phyloP scores from a whole-genome alignment of 179 eudicot species.

The Amaranthus tricolor region DNA sequence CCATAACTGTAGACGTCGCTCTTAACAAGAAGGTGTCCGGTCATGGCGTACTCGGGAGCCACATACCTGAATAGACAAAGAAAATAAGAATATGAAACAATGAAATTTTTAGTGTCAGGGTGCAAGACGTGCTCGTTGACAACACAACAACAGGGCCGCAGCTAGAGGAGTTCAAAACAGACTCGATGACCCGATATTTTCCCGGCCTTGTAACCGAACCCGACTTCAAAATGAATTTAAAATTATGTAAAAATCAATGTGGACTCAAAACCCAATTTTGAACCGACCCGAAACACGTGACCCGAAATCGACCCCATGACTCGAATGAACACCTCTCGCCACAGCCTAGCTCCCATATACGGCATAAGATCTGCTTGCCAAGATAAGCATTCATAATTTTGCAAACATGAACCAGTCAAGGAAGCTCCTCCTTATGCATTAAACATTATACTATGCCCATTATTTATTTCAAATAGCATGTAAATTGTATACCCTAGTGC shows the following conservation, averaged over 20 bases:
- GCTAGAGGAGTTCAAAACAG: no score
- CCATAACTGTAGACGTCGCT: constrained; percentile 98
- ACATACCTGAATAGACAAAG: constrained; percentile 54
- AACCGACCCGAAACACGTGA: no score
- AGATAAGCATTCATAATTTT: background rate
- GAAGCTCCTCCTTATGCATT: background rate
- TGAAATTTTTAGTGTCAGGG: background rate
- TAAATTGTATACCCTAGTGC: background rate
- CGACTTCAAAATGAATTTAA: no score
- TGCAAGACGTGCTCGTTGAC: background rate
- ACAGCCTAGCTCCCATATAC: background rate
- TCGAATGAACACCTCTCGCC: no score
- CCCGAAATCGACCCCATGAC: no score
- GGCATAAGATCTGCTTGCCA: background rate
- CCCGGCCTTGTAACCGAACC: no score
- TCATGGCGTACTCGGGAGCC: constrained; percentile 99
- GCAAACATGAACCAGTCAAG: background rate
- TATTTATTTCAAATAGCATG: constrained; percentile 6
- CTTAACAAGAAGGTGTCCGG: constrained; percentile 96
- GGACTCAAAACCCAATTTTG: no score
- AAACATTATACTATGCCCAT: background rate
- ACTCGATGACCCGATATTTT: no score
- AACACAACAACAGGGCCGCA: no score
- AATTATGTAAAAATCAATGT: no score
- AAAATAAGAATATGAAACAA: background rate